These are phyloP conservation scores for Piloderma croceum DNA, from an alignment of 768 basidiomycete species.

Conservation along the genomic window DNA sequence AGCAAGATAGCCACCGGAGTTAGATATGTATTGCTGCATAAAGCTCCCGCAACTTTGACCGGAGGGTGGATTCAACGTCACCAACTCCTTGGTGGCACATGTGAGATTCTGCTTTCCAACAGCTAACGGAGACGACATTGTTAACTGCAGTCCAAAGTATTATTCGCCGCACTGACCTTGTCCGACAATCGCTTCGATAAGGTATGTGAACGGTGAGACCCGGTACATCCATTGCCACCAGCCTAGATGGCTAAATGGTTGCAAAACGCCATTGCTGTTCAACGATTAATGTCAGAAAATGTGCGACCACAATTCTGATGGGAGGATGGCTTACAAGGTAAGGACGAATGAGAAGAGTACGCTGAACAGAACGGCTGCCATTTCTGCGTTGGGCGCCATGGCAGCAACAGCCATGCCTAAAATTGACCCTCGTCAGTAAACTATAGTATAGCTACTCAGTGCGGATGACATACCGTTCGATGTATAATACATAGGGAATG, in stretches of 20 bases:
- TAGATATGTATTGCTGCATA: conserved; percentile 43
- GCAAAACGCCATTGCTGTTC: conserved; percentile 64
- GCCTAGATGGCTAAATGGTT: conserved; percentile 54
- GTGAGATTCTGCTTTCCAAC: conserved; percentile 43
- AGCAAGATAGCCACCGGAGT: conserved; percentile 50
- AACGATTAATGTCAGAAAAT: too few species aligned
- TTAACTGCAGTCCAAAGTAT: too few species aligned
- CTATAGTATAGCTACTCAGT: too few species aligned
- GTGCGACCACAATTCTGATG: too few species aligned
- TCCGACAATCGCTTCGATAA: conserved; percentile 43
- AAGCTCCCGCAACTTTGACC: conserved; percentile 54
- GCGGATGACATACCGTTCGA: too few species aligned
- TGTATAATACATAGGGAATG: conserved; percentile 59
- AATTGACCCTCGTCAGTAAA: too few species aligned
- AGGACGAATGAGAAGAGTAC: conserved; percentile 36
- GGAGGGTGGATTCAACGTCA: conserved; percentile 50
- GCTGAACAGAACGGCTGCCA: conserved; percentile 36
- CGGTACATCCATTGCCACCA: conserved; percentile 75
- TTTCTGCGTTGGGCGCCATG: conserved; percentile 36
- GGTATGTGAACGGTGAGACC: conserved; percentile 50
- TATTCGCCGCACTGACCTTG: too few species aligned
- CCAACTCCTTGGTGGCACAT: conserved; percentile 61
- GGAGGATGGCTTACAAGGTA: conserved; percentile 42
- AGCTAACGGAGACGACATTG: too few species aligned
- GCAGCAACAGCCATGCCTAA: conserved; percentile 37